These are phyloP conservation scores for Pseudogymnoascus sp. DNA, from an alignment of 2,329 filamentous ascomycete genomes.

Conservation along the genomic window DNA sequence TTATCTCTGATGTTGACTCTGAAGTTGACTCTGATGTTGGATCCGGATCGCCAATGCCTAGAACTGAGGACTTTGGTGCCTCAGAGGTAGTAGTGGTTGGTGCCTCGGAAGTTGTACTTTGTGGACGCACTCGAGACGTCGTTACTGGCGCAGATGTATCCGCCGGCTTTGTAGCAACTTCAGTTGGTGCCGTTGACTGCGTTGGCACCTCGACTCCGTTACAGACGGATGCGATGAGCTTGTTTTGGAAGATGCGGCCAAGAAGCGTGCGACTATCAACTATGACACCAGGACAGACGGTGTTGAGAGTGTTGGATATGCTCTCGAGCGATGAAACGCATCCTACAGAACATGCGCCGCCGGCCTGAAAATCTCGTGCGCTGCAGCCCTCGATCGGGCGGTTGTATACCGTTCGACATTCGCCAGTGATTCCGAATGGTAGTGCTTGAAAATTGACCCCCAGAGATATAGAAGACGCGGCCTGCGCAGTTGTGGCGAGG, in stretches of 20 bases:
- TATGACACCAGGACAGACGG: not conserved
- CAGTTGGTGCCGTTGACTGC: not conserved
- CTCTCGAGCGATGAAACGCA: not conserved
- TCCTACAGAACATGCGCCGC: conserved; percentile 5
- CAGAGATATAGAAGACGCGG: conserved; percentile 4
- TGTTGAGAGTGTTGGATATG: not conserved
- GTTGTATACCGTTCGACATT: conserved; percentile 9
- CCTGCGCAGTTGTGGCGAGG: not conserved
- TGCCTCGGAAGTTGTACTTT: not conserved
- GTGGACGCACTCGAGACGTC: not conserved
- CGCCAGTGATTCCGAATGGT: not conserved
- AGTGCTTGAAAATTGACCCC: conserved; percentile 9
- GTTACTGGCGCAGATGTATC: not conserved
- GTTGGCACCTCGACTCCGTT: not conserved
- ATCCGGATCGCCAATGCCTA: not conserved
- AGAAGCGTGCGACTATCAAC: conserved; percentile 9
- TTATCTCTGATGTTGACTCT: not conserved
- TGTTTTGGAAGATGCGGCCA: not conserved
- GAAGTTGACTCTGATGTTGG: not conserved
- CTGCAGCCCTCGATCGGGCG: not conserved
- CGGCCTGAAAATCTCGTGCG: not conserved
- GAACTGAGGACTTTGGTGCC: not conserved
- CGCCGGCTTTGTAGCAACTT: not conserved
- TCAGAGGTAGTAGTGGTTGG: not conserved
- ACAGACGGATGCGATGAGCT: not conserved